These are phyloP conservation scores for Pyricularia grisea DNA, from an alignment of 2,329 filamentous ascomycete genomes.

Conservation along the genomic window DNA sequence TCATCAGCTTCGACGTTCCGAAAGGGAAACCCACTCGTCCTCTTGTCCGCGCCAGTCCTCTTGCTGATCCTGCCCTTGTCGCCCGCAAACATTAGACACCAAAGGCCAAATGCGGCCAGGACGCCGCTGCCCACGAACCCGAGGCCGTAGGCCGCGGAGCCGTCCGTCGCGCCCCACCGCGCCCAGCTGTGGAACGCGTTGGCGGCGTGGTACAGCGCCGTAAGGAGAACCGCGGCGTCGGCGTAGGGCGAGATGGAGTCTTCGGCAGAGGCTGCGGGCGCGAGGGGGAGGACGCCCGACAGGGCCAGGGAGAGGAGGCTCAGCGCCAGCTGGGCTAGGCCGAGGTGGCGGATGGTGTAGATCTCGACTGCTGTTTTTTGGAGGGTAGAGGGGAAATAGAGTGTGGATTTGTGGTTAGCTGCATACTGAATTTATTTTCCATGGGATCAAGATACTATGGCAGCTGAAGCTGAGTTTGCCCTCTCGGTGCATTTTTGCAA, in stretches of 20 bases:
- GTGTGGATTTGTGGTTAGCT: background rate
- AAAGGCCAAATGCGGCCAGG: slow-evolving; percentile 54
- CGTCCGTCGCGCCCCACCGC: slow-evolving; percentile 48
- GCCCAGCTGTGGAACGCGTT: slow-evolving; percentile 60
- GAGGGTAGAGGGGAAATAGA: too few relatives aligned
- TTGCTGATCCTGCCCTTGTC: slow-evolving; percentile 24
- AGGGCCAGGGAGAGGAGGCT: slow-evolving; percentile 56
- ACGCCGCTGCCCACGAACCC: slow-evolving; percentile 48
- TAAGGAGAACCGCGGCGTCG: slow-evolving; percentile 55
- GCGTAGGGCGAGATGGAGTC: slow-evolving; percentile 51
- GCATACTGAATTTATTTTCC: too few relatives aligned
- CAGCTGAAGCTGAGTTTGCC: background rate
- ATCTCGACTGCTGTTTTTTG: slow-evolving; percentile 46
- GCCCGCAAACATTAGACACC: slow-evolving; percentile 40
- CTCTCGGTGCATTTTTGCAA: background rate
- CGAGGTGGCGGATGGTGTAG: slow-evolving; percentile 66
- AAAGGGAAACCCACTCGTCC: slow-evolving; percentile 30
- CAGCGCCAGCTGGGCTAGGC: slow-evolving; percentile 56
- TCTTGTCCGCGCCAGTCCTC: slow-evolving; percentile 29
- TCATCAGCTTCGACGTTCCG: slow-evolving; percentile 22
- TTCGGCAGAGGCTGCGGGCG: slow-evolving; percentile 26
- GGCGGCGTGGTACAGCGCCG: slow-evolving; percentile 54
- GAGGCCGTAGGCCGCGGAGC: slow-evolving; percentile 34
- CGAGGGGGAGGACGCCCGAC: slow-evolving; percentile 60
- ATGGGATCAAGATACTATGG: too few relatives aligned